A percentile compares a stretch with the other conserved stretches of the same genome.
Evolutionary conservation across 1,284 basidiomycete genomes (phyloP).

Genomic region (Cryptococcus sp.): DNA sequence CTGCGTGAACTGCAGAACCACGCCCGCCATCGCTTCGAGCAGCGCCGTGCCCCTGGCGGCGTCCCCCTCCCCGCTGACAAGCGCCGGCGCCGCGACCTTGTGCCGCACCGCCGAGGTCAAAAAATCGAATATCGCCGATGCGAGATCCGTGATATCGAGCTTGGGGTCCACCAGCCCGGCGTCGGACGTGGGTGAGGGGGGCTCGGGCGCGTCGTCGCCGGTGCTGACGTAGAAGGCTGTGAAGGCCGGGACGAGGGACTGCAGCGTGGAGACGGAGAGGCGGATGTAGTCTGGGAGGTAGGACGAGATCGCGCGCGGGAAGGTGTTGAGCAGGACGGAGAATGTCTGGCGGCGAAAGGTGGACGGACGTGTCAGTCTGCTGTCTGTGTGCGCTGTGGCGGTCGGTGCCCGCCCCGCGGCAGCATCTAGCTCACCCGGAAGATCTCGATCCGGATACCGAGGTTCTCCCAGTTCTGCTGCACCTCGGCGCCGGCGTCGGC

Average conservation of each 20-base stretch:
- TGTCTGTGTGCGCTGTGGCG: too few species aligned
- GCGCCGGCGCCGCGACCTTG: conserved; percentile 18
- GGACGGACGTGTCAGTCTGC: too few species aligned
- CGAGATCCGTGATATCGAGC: conserved; percentile 63
- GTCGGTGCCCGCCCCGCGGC: too few species aligned
- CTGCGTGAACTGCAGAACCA: conserved; percentile 70
- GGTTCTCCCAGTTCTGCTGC: conserved; percentile 66
- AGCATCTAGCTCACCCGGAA: conserved; percentile 60
- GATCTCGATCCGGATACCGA: conserved; percentile 71
- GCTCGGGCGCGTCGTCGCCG: conserved; percentile 51
- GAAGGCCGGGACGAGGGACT: conserved; percentile 64
- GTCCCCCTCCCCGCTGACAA: conserved; percentile 28
- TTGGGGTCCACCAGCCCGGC: conserved; percentile 51
- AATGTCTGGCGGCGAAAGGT: too few species aligned
- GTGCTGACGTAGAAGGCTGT: conserved; percentile 62
- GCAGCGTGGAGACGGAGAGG: conserved; percentile 64
- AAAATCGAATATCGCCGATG: conserved; percentile 77
- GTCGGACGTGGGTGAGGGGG: conserved; percentile 64
- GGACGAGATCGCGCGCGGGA: conserved; percentile 64
- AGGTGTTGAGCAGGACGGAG: conserved; percentile 68
- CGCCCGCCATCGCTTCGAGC: conserved; percentile 58
- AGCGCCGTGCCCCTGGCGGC: conserved; percentile 46
- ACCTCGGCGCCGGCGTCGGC: conserved; percentile 64
- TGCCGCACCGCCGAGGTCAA: conserved; percentile 61
- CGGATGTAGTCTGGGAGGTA: conserved; percentile 63